These are phyloP conservation scores for Triangularia verruculosa DNA, from an alignment of 2,329 filamentous ascomycete genomes.

Conservation along the genomic window DNA sequence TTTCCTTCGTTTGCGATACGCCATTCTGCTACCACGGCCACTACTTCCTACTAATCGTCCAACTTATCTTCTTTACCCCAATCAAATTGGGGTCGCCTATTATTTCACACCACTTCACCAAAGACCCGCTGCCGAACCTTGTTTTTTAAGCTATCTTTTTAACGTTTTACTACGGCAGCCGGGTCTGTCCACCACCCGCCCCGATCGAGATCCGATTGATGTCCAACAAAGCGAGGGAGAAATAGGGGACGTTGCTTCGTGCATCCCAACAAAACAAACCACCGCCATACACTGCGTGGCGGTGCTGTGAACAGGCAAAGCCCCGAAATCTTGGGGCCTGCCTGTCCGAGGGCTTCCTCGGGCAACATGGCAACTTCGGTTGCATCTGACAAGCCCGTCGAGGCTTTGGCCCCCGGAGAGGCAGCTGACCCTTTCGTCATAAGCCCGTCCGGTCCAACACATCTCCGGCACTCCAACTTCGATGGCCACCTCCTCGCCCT, in stretches of 20 bases:
- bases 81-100: not conserved
- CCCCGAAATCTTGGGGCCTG: not conserved
- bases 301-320: not conserved
- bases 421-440: conserved; percentile 57
- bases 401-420: conserved; percentile 22
- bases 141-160: conserved; percentile 9
- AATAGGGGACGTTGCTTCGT: conserved; percentile 17
- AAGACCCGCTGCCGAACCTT: conserved; percentile 6
- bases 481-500: conserved; percentile 77
- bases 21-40: conserved; percentile 4
- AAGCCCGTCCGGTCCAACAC: conserved; percentile 42
- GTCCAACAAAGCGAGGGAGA: conserved; percentile 17
- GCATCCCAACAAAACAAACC: conserved; percentile 9
- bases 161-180: conserved; percentile 16
- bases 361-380: conserved; percentile 27
- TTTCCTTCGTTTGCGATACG: conserved; percentile 11
- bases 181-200: conserved; percentile 18
- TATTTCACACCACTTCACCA: not conserved
- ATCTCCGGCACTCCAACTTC: conserved; percentile 77
- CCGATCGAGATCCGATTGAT: conserved; percentile 13
- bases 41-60: conserved; percentile 10
- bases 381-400: conserved; percentile 26
- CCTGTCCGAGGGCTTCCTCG: conserved; percentile 11
- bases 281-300: conserved; percentile 10
- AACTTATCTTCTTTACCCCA: conserved; percentile 4